Conservation (phyloP, 2,329 filamentous ascomycete species). For the Dothideomycetidae sp. region DNA sequence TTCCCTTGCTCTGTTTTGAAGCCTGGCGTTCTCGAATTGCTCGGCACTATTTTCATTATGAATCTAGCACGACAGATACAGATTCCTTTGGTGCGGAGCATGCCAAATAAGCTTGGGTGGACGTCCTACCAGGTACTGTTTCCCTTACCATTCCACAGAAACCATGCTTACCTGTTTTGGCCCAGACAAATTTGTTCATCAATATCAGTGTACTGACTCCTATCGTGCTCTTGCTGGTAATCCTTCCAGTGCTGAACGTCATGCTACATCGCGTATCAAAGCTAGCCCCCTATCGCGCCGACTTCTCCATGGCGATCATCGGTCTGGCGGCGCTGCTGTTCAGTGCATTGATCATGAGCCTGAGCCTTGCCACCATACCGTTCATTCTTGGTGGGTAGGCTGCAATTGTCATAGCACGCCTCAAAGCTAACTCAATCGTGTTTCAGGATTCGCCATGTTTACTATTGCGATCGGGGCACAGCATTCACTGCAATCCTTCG, state of each 20-base stretch:
- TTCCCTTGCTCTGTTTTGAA: not conserved
- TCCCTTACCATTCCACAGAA: not conserved
- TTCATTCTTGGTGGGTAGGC: not conserved
- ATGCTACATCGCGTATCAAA: not conserved
- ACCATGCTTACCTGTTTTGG: not conserved
- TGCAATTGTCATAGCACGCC: not conserved
- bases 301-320: conserved; percentile 2
- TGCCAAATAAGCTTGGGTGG: conserved; percentile 1
- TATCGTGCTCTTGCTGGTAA: not conserved
- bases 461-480: conserved; percentile 1
- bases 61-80: conserved; percentile 5
- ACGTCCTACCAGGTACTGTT: conserved; percentile 1
- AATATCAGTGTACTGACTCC: not conserved
- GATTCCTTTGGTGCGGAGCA: conserved; percentile 4
- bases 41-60: not conserved
- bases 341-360: conserved; percentile 4
- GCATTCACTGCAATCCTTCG: not conserved
- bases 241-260: not conserved
- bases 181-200: not conserved
- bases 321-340: not conserved
- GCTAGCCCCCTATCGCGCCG: not conserved
- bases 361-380: not conserved
- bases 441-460: conserved; percentile 1
- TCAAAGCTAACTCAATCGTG: too few relatives aligned
- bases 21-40: not conserved